Conservation (phyloP, 345 rosid genomes). For the Murraya koenigii region DNA sequence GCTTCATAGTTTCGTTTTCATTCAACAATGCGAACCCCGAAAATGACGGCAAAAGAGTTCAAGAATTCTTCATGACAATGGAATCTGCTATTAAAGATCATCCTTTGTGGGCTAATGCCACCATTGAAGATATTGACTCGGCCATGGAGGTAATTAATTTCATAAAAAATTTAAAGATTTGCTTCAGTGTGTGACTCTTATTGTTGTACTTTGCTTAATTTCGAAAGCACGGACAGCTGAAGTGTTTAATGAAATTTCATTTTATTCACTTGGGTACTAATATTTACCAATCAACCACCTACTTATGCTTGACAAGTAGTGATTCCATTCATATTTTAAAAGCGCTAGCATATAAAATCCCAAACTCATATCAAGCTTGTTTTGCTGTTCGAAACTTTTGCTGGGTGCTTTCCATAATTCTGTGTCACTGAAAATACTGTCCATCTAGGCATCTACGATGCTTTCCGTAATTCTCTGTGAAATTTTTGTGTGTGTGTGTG, state of each 20-base stretch:
- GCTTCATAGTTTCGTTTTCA: constrained; percentile 59
- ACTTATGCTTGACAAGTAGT: background rate
- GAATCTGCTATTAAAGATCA: constrained; percentile 50
- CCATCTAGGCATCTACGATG: background rate
- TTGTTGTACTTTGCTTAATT: background rate
- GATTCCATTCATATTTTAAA: background rate
- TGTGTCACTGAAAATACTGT: background rate
- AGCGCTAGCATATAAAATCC: background rate
- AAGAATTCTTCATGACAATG: constrained; percentile 47
- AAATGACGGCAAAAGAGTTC: constrained; percentile 49
- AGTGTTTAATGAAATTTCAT: background rate
- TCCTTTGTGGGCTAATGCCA: constrained; percentile 47
- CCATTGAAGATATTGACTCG: constrained; percentile 43
- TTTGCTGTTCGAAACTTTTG: background rate
- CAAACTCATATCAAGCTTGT: background rate
- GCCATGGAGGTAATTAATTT: constrained; percentile 40
- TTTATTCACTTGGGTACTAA: background rate
- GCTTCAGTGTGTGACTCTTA: background rate
- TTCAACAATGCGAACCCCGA: constrained; percentile 48
- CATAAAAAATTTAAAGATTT: background rate
- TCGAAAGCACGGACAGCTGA: too few relatives aligned
- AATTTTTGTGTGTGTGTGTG: background rate
- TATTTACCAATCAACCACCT: too few relatives aligned
- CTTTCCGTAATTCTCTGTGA: background rate
- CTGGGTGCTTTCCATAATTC: too few relatives aligned